phyloP scores from a whole-genome alignment of 2,329 filamentous ascomycete species.

The Colletotrichum karsti region DNA sequence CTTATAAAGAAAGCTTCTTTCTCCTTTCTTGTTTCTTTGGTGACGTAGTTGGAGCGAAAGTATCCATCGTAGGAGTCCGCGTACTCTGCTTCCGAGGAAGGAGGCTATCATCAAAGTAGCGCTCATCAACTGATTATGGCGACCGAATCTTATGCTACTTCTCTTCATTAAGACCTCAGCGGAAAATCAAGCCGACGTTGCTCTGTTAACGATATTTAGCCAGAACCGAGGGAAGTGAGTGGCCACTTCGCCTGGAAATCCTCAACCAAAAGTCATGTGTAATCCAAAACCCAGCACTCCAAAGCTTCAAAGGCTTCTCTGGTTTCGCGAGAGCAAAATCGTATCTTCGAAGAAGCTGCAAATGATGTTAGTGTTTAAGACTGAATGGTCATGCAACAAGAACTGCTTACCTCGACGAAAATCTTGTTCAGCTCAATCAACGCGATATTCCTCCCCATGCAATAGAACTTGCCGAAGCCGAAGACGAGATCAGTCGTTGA shows the following conservation, averaged over 20 bases:
- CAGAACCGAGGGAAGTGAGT: too few species aligned
- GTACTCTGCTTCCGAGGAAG: too few species aligned
- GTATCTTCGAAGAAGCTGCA: conserved; percentile 32
- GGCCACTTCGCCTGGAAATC: conserved; percentile 9
- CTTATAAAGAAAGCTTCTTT: too few species aligned
- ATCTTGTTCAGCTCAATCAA: conserved; percentile 54
- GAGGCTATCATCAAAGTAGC: too few species aligned
- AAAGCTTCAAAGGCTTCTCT: conserved; percentile 29
- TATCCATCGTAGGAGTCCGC: too few species aligned
- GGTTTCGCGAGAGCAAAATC: conserved; percentile 32
- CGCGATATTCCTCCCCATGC: conserved; percentile 53
- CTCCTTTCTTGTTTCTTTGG: too few species aligned
- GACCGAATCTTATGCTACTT: too few species aligned
- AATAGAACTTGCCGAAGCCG: conserved; percentile 49
- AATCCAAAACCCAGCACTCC: conserved; percentile 32
- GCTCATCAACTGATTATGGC: too few species aligned
- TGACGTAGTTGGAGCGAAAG: too few species aligned
- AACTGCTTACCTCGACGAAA: conserved; percentile 47
- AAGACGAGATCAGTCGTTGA: conserved; percentile 51
- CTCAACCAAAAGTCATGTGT: conserved; percentile 34
- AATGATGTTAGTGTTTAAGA: rapidly evolving
- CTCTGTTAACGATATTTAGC: too few species aligned
- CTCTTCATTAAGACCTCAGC: too few species aligned
- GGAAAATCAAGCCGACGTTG: too few species aligned
- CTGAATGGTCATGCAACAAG: conserved; percentile 28